Evolutionary conservation across 225 moss, liverwort and hornwort species (phyloP).

Genomic region (Pseudisothecium myosuroides): DNA sequence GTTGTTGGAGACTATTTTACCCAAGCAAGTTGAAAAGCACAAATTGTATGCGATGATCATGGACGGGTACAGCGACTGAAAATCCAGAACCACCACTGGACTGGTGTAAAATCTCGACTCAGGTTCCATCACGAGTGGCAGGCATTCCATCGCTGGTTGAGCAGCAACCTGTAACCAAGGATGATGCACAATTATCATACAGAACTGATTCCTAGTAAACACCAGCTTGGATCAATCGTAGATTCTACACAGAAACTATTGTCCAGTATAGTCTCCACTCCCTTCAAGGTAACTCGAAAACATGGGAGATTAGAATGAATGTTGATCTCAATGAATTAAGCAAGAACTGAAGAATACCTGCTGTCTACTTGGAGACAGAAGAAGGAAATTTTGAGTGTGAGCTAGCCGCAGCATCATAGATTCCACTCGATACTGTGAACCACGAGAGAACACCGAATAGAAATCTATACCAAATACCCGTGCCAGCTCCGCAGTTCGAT

Average conservation of each 20-base stretch:
- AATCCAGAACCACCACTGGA: slow-evolving; percentile 96
- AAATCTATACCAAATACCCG: slow-evolving; percentile 97
- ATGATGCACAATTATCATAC: not conserved
- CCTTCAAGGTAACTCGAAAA: not conserved
- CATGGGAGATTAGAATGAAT: not conserved
- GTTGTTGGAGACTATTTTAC: slow-evolving; percentile 73
- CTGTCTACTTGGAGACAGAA: slow-evolving; percentile 77
- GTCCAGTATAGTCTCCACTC: not conserved
- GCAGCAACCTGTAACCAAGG: slow-evolving; percentile 61
- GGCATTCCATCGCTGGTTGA: slow-evolving; percentile 93
- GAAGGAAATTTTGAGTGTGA: slow-evolving; percentile 89
- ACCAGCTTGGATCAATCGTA: not conserved
- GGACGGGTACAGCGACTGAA: slow-evolving; percentile 95
- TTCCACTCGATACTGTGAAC: slow-evolving; percentile 95
- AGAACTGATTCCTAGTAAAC: not conserved
- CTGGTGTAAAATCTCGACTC: slow-evolving; percentile 98
- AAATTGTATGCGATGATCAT: slow-evolving; percentile 99
- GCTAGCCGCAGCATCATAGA: slow-evolving; percentile 98
- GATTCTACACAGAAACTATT: not conserved
- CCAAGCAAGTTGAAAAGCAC: slow-evolving; percentile 94
- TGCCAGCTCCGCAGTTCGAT: slow-evolving; percentile 90
- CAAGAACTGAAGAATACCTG: slow-evolving; percentile 55
- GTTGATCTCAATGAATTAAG: not conserved
- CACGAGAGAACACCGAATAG: slow-evolving; percentile 96
- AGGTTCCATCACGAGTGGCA: slow-evolving; percentile 97